Evolutionary conservation across 225 moss, liverwort and hornwort genomes (phyloP), one percentile per base, ranked within the genome.

Genomic region (Neckera pumila): DNA sequence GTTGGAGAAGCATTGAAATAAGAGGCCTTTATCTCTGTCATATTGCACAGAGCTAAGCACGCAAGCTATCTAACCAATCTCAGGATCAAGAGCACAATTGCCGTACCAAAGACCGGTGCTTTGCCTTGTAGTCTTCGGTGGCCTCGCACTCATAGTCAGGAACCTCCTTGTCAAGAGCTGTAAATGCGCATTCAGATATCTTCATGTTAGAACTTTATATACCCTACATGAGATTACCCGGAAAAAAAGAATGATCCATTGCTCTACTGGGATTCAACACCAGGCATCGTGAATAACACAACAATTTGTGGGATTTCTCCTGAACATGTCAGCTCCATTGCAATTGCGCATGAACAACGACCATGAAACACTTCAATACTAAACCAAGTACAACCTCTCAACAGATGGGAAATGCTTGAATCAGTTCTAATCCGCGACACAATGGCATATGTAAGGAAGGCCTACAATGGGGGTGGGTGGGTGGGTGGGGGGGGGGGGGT

Each of bases 151-250:
- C 95, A 70, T 97, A 97, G 30, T 97, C 94, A 10, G 96, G 95
- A 63, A 99, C 83, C 87, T 87, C 91, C 87, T 92, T 95, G 76
- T 96, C 95, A 76, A 98, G 95, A 76, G 96, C 97, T 98, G 92
- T 82, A 85, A 45, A 36, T 54, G 54, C 10, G 66, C 84, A 81
- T 51, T 80, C 67, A 61, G 17, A 56, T 76, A 47, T 36, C 60
- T 84, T 80, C 61, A 49, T 31, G 30, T 80, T 27, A 80, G 75
- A 67, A 67, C 28, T n/a, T 71, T 1, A 6, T 31, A 53, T 14
- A 57, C 58, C 34, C 42, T 25, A 45, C 28, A 71, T 51, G 18
- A 28, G 23, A 73, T 34, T 57, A 26, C 25, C 22, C 36, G 34
- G 54, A 72, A 88, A 73, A 25, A 53, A 64, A 58, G 26, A 79